Evolutionary conservation across 768 basidiomycete species (phyloP), one percentile per base, ranked within the genome.

Genomic region (Neoboletus brunneissimus): DNA sequence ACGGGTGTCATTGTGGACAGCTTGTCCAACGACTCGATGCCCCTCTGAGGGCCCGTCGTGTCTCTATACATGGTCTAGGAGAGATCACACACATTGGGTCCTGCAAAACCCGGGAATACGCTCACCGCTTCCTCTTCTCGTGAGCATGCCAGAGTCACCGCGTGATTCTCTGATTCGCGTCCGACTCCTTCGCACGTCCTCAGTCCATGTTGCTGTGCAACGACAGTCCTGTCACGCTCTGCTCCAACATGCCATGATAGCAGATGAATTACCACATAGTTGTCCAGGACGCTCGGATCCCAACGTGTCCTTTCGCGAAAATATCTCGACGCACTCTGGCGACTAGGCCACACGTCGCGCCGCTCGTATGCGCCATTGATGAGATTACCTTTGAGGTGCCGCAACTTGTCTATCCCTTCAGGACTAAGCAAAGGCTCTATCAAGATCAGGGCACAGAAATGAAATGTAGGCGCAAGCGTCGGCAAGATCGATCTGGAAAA

Each of bases 401-500:
- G 53, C 34, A 87, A 69, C 25, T 76, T 75, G 29, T 76, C 64
- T 1, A 74, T 65, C 10, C 81, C 81, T 2, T 69, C 75, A 0
- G 84, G 79, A 52, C 79, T 83, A 45, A 89, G 68, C 73, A 89
- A 75, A 4, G 87, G 86, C 65, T 89, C 87, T 48, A 86, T 75
- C 23, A 88, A 75, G 56, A 88, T 72, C 55, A 88, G 62, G 5
- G 79, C 79, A 0, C 67, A 61, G 64, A 88, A 87, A 4, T 62
- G 65, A 42, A 84, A 62, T 0, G 51, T 43, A 0, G 82, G 82
- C 25, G 74, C 63, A 11, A 85, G 62, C 32, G 69, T 65, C 61
- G 86, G 84, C 22, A 86, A 69, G 35, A 86, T 74, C 10, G 82
- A 74, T 67, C 86, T 87, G 45, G 46, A 16, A 43, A 29, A 15